Conservation (phyloP, 2,329 filamentous ascomycete genomes). For the Diaporthe sp. region DNA sequence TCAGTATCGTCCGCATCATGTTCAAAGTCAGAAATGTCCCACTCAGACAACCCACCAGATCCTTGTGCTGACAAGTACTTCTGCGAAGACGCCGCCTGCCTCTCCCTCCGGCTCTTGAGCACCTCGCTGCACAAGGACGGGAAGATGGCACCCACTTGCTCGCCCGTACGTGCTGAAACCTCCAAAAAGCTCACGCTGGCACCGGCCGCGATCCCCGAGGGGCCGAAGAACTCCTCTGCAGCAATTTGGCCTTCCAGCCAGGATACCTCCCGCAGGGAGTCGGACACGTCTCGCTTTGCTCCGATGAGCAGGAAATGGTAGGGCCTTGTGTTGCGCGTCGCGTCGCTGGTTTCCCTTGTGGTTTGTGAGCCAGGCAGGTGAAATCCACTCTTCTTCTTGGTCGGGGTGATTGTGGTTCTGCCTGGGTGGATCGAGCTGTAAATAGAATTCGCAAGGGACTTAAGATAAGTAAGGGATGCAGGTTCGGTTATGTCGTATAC, state of each 20-base stretch:
- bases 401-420: neutral
- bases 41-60: conserved; percentile 33
- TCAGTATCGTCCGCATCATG: conserved; percentile 26
- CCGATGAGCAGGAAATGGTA: conserved; percentile 54
- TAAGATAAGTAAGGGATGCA: conserved; percentile 45
- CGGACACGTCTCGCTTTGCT: conserved; percentile 52
- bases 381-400: conserved; percentile 27
- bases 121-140: conserved; percentile 51
- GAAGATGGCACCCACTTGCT: conserved; percentile 53
- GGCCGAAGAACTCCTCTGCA: conserved; percentile 29
- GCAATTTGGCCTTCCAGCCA: conserved; percentile 50
- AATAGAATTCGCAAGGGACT: conserved; percentile 32
- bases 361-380: conserved; percentile 28
- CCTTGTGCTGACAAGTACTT: conserved; percentile 4
- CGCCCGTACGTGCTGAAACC: conserved; percentile 53
- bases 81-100: conserved; percentile 11
- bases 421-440: conserved; percentile 20
- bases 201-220: conserved; percentile 44
- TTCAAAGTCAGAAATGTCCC: conserved; percentile 29
- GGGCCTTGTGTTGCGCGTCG: conserved; percentile 36
- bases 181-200: conserved; percentile 49
- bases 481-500: conserved; percentile 51
- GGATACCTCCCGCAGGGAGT: conserved; percentile 48
- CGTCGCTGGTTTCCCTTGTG: neutral
- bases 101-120: conserved; percentile 46